Base-by-base conservation (phyloP, 2,329 filamentous ascomycete species). In the Bipolaris victoriae region DNA sequence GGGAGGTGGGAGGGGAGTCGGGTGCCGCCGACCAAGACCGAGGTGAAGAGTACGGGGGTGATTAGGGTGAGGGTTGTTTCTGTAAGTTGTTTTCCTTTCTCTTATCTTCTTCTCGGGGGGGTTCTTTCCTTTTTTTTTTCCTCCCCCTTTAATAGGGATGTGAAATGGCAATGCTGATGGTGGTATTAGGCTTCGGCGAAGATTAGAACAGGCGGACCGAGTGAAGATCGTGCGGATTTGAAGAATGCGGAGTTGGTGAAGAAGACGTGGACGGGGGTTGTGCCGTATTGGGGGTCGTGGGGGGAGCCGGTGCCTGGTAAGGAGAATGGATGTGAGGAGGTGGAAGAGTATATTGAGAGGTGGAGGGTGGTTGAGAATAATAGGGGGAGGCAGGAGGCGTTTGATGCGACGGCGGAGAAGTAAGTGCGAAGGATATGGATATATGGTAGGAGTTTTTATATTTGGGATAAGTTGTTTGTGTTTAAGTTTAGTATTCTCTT, bases 281-380 rank as follows among this genome's bases (percentile, higher is more conserved):
- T 77, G 54, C 75, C 75, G 35, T 64, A 63, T 37, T 77, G 71
- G 70, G 60, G 63, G 13, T 60, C 63, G 35, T 76, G 70, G 69
- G 74, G 73, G 5, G 68, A 72, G 61, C 70, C 72, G 18, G 62
- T 75, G 5, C 29, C 54, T 0, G 70, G 65, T 4, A 55, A 57
- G 57, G 62, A 70, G 61, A 80, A 88, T 3, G 73, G 78, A 31
- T 70, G 81, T 10, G 72, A 77, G 29, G 72, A 82, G 7, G 77
- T 90, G 16, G 90, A 91, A 7, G 80, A 76, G 58, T 87, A 92
- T 76, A 77, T 94, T 52, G 76, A 68, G 48, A 77, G 77, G 49
- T 75, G 71, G 71, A 67, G 69, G 61, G 35, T 66, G 7, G 48
- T 18, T 47, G 68, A 71, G 61, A 75, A 68, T 53, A 7, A 2